Conservation (phyloP, 1,284 basidiomycete species). For the Inonotus hispidus region DNA sequence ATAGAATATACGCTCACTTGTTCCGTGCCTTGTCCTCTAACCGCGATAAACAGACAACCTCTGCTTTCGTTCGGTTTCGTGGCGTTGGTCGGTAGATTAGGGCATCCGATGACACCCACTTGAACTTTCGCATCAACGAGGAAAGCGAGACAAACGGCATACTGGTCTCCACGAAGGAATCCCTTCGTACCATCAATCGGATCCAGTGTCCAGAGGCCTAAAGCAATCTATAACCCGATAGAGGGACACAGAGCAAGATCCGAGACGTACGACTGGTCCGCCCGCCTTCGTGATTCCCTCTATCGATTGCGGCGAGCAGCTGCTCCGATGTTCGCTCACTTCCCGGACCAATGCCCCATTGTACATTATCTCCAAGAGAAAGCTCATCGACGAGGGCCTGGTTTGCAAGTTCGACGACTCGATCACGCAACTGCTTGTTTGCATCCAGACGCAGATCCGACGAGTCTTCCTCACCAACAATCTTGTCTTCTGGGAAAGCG, state of each 20-base stretch:
- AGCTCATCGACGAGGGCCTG: conserved; percentile 65
- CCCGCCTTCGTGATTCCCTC: conserved; percentile 80
- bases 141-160: conserved; percentile 92
- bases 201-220: conserved; percentile 88
- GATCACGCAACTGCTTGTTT: conserved; percentile 49
- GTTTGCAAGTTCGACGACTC: conserved; percentile 82
- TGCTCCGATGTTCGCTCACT: conserved; percentile 46
- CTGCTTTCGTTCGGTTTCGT: conserved; percentile 53
- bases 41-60: conserved; percentile 82
- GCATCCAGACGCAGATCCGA: conserved; percentile 62
- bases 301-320: conserved; percentile 82
- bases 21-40: conserved; percentile 76
- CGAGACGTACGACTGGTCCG: conserved; percentile 62
- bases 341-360: conserved; percentile 65
- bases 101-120: conserved; percentile 92
- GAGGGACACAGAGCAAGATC: conserved; percentile 11
- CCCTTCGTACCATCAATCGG: conserved; percentile 94
- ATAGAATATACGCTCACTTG: conserved; percentile 42
- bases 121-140: conserved; percentile 82
- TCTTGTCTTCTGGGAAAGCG: conserved; percentile 81
- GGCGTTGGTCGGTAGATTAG: conserved; percentile 76
- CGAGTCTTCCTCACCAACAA: conserved; percentile 96
- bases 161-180: conserved; percentile 95
- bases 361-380: conserved; percentile 41
- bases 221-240: conserved; percentile 28